Evolutionary conservation across 768 basidiomycete species (phyloP).

Genomic region (Galerina marginata): DNA sequence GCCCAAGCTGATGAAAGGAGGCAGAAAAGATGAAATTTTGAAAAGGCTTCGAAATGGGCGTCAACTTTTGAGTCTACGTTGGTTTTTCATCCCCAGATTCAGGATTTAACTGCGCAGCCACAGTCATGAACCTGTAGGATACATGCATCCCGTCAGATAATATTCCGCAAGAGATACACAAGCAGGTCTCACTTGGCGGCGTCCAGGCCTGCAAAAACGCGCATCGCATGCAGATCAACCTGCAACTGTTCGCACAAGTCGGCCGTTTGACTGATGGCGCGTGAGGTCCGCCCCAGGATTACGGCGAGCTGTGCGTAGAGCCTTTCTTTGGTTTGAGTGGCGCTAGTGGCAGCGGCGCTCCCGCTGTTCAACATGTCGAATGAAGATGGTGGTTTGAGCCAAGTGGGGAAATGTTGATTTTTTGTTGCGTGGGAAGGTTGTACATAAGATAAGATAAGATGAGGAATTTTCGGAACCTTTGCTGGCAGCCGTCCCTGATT

Average conservation of each 20-base stretch:
- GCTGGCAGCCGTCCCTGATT: too few relatives aligned
- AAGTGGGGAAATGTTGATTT: too few relatives aligned
- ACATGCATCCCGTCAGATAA: not conserved
- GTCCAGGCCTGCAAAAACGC: slow-evolving; percentile 76
- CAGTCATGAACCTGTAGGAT: slow-evolving; percentile 46
- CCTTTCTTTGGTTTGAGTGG: slow-evolving; percentile 79
- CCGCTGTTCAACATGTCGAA: slow-evolving; percentile 22
- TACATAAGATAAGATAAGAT: slow-evolving; percentile 1
- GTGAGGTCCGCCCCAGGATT: slow-evolving; percentile 69
- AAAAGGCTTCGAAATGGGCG: too few relatives aligned
- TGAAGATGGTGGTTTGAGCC: not conserved
- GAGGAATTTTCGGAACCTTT: not conserved
- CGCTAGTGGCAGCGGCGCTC: slow-evolving; percentile 53
- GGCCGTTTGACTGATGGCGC: slow-evolving; percentile 73
- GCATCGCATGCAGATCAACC: slow-evolving; percentile 79
- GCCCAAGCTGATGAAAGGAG: too few relatives aligned
- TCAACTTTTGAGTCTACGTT: too few relatives aligned
- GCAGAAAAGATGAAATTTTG: too few relatives aligned
- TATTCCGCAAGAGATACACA: not conserved
- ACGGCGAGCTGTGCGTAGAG: slow-evolving; percentile 80
- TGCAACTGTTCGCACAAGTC: slow-evolving; percentile 80
- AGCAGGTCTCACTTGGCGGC: slow-evolving; percentile 80
- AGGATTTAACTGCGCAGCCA: slow-evolving; percentile 44
- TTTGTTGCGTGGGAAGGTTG: not conserved
- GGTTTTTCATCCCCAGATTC: slow-evolving; percentile 31